Evolutionary conservation across 2,329 filamentous ascomycete genomes (phyloP), one percentile per base, ranked within the genome.

Genomic region (Hirsutella thompsonii): DNA sequence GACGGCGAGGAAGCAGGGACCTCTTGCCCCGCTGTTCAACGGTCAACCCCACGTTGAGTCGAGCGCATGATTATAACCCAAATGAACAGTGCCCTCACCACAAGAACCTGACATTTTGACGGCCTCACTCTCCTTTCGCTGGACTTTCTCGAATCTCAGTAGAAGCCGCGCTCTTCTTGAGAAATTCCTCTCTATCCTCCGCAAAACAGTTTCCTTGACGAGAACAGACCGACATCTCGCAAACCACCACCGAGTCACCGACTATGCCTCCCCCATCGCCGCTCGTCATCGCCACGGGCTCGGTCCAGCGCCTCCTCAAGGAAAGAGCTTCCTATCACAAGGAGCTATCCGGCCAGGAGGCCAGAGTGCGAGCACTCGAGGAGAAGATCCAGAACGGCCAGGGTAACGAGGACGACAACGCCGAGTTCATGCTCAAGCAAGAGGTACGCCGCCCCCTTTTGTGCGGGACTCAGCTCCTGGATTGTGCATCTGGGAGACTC

Each of bases 261-360:
- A 63, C 39, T 38, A 94, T 94, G 88, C 73, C 85, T 3, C 72
- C 86, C 26, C 83, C 84, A 36, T 79, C 81, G 1, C 74, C 80
- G 51, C 77, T 95, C 58, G 63, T 76, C 53, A 92, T 95, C 56
- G 79, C 83, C 36, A 92, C 85, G 20, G 76, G 81, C 46, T 79
- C 86, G 18, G 77, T 96, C 50, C 70, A 75, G 52, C 86, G 92
- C 44, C 76, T 96, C 37, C 76, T 94, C 49, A 95, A 94, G 63
- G 92, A 98, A 62, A 86, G 95, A 61, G 69, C 74, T 32, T 90
- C 81, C 53, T 96, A 98, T 66, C 83, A 89, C 69, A 83, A 83
- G 57, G 92, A 98, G 61, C 73, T 89, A 18, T 68, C 74, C 47
- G 70, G 81, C 48, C 89, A 96, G 58, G 72, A 84, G 52, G 72